Evolutionary conservation across 2,329 filamentous ascomycete species (phyloP), one percentile per base, ranked within the genome.

Genomic region (Fusarium sp.): DNA sequence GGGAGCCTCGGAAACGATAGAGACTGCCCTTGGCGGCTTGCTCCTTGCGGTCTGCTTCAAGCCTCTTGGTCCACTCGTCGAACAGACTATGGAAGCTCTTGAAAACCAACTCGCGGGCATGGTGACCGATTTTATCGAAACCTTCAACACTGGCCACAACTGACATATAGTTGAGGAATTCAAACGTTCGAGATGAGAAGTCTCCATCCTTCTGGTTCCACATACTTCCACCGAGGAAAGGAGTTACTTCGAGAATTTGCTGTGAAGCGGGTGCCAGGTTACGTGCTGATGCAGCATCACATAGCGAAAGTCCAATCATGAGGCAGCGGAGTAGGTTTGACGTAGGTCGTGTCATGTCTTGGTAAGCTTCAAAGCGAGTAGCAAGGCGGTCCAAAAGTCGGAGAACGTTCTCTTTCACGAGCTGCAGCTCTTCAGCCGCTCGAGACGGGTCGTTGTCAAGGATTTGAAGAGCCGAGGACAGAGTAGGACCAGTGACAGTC

Each of bases 1-100:
- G 82, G 41, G 90, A 91, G 32, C 94, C 95, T 68, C 90, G 89
- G 81, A 96, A 98, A 22, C 90, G 91, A 80, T 97, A 99, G 41
- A 97, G 80, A 67, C 92, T 94, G 8, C 88, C 89, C 67, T 91
- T 92, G 29, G 88, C 86, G 20, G 92, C 91, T 71, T 92, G 90
- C 48, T 92, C 88, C 73, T 90, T 89, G 74, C 93, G 91, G 69
- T 98, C 94, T 22, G 89, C 84, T 56, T 91, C 87, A 4, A 97
- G 87, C 76, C 91, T 91, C 53, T 88, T 86, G 72, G 89, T 92
- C 94, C 95, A 99, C 53, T 94, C 86, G 18, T 89, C 82, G 75
- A 94, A 97, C 75, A 97, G 91, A 18, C 83, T 84, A 55, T 92
- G 88, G 65, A 98, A 89, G 20, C 90, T 86, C 70, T 87, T 85